Evolutionary conservation across 805 yeast species (phyloP).

Genomic region (Gaillardinia entomophila): DNA sequence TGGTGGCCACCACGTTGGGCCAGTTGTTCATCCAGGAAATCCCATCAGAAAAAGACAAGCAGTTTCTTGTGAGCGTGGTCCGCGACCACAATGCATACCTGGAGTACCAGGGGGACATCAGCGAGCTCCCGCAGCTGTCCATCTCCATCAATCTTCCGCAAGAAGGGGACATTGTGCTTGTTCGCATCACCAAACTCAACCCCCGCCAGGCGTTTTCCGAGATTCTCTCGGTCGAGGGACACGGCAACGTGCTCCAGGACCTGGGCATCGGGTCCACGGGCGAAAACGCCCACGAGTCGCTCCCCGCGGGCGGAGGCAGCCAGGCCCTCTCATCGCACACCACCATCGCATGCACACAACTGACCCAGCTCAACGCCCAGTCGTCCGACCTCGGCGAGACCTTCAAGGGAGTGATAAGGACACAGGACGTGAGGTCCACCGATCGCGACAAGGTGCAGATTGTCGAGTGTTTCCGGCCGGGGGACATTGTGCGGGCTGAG

Average conservation of each 20-base stretch:
- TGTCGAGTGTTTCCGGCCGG: slow-evolving; percentile 77
- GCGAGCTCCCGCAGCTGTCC: slow-evolving; percentile 5
- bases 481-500: slow-evolving; percentile 83
- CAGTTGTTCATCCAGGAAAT: slow-evolving; percentile 32
- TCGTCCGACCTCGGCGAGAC: slow-evolving; percentile 79
- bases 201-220: slow-evolving; percentile 73
- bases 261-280: slow-evolving; percentile 61
- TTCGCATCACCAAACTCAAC: slow-evolving; percentile 62
- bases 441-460: slow-evolving; percentile 85
- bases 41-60: slow-evolving; percentile 9
- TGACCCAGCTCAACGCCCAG: slow-evolving; percentile 26
- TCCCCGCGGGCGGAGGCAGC: slow-evolving; percentile 51
- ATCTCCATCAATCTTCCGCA: slow-evolving; percentile 59
- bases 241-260: slow-evolving; percentile 52
- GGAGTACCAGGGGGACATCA: slow-evolving; percentile 16
- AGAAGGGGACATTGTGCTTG: slow-evolving; percentile 79
- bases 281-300: slow-evolving; percentile 29
- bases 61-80: slow-evolving; percentile 25
- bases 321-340: slow-evolving; percentile 31
- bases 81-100: slow-evolving; percentile 21
- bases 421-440: slow-evolving; percentile 85
- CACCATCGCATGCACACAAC: slow-evolving; percentile 36
- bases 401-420: slow-evolving; percentile 78
- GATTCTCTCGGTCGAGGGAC: slow-evolving; percentile 59
- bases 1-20: slow-evolving; percentile 62